A percentile compares a stretch with the other conserved stretches of the same genome.
phyloP scores from a whole-genome alignment of 2,329 filamentous ascomycete species.

The Fusarium domesticum region DNA sequence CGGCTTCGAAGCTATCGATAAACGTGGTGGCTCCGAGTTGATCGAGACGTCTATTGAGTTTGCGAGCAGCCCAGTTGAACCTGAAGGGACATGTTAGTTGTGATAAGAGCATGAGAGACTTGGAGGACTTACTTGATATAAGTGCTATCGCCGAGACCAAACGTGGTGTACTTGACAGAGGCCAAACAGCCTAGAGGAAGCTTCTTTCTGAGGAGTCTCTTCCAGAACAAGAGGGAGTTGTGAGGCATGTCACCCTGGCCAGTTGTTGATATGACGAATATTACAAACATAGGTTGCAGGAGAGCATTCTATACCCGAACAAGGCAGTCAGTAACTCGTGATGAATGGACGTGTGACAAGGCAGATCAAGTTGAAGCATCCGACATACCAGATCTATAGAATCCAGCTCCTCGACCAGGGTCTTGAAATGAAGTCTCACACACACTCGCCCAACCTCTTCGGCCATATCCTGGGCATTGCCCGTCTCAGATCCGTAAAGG shows the following conservation, averaged over 20 bases:
- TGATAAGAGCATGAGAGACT: background rate
- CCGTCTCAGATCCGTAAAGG: slow-evolving; percentile 92
- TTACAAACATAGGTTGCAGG: slow-evolving; percentile 54
- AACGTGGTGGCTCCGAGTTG: slow-evolving; percentile 80
- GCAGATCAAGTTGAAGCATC: background rate
- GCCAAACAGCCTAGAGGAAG: slow-evolving; percentile 68
- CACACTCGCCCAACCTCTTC: slow-evolving; percentile 74
- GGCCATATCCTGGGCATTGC: slow-evolving; percentile 88
- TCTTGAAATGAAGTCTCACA: slow-evolving; percentile 75
- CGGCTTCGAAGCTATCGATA: slow-evolving; percentile 78
- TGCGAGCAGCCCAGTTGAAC: slow-evolving; percentile 90
- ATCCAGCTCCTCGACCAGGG: slow-evolving; percentile 74
- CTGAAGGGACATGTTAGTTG: slow-evolving; percentile 41
- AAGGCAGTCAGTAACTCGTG: slow-evolving; percentile 13
- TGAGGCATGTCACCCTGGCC: slow-evolving; percentile 90
- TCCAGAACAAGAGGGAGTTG: slow-evolving; percentile 84
- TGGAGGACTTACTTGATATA: slow-evolving; percentile 70
- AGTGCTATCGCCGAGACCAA: slow-evolving; percentile 91
- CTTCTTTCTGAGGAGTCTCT: slow-evolving; percentile 73
- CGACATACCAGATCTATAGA: slow-evolving; percentile 67
- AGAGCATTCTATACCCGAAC: slow-evolving; percentile 46
- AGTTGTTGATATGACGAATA: slow-evolving; percentile 87
- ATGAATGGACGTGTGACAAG: too few species aligned
- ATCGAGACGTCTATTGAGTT: slow-evolving; percentile 77
- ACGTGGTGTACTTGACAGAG: slow-evolving; percentile 72